Conservation (phyloP, 306 rosid genomes). For the Quercus bicolor region DNA sequence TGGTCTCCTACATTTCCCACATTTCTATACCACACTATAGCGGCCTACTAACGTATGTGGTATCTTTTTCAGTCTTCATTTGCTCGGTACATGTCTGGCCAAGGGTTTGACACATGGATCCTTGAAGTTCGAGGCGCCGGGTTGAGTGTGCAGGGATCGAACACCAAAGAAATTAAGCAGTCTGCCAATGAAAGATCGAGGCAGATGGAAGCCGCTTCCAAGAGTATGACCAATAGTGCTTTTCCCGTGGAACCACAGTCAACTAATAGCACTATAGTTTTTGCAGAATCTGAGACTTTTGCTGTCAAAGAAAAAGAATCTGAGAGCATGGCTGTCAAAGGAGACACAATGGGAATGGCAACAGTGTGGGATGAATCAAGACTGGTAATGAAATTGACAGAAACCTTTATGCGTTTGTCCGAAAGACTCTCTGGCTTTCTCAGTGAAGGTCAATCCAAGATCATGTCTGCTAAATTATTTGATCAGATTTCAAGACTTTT, state of each 20-base stretch:
- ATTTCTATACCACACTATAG: neutral
- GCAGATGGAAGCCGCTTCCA: conserved; percentile 68
- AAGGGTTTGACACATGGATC: conserved; percentile 96
- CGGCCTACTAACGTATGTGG: neutral
- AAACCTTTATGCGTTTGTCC: conserved; percentile 64
- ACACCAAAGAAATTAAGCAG: conserved; percentile 51
- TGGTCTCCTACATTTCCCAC: neutral
- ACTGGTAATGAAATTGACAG: conserved; percentile 58
- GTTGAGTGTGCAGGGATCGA: conserved; percentile 60
- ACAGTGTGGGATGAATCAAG: conserved; percentile 81
- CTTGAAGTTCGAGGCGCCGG: conserved; percentile 98
- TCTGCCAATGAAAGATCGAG: conserved; percentile 59
- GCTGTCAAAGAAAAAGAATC: conserved; percentile 37
- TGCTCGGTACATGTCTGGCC: conserved; percentile 91
- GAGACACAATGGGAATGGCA: conserved; percentile 37
- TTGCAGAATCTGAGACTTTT: conserved; percentile 37
- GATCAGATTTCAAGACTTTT: conserved; percentile 84
- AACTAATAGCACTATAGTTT: conserved; percentile 29
- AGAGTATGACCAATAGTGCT: conserved; percentile 42
- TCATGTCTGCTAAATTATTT: conserved; percentile 67
- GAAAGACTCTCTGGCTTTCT: conserved; percentile 90
- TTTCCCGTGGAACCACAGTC: conserved; percentile 38
- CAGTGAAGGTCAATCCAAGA: conserved; percentile 72
- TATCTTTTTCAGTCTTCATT: conserved; percentile 72
- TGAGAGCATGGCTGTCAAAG: conserved; percentile 27